Evolutionary conservation across 2,329 filamentous ascomycete species (phyloP).

Genomic region (Microdochium paspali): DNA sequence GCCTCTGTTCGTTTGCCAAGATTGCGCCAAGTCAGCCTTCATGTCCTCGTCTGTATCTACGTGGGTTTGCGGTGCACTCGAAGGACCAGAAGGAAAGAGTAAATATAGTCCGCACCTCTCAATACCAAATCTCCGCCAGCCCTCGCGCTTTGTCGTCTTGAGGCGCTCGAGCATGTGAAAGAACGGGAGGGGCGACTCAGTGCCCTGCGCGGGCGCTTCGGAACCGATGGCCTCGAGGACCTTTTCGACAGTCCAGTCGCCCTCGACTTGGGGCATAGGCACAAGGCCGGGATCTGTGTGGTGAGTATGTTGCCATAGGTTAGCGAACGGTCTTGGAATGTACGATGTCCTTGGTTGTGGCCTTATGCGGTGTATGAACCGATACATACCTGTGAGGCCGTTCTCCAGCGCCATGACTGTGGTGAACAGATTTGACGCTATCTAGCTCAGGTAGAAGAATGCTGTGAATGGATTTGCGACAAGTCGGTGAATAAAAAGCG

Average conservation of each 20-base stretch:
- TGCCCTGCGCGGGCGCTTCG: constrained; percentile 47
- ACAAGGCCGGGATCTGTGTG: constrained; percentile 24
- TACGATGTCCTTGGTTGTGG: neutral
- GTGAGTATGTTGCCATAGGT: neutral
- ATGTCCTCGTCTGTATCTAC: no score
- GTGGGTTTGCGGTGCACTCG: no score
- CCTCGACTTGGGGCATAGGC: constrained; percentile 28
- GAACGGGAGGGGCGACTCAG: constrained; percentile 74
- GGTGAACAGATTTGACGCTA: neutral
- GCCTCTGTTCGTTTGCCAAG: no score
- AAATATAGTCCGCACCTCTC: constrained; percentile 27
- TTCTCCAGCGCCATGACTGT: neutral
- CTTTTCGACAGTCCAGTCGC: constrained; percentile 45
- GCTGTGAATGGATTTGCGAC: neutral
- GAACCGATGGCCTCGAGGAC: constrained; percentile 56
- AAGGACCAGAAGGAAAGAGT: neutral
- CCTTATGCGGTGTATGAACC: neutral
- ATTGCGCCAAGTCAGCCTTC: no score
- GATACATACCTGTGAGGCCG: neutral
- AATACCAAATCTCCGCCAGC: constrained; percentile 87
- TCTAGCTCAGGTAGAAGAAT: neutral
- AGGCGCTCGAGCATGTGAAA: constrained; percentile 90
- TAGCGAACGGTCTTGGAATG: neutral
- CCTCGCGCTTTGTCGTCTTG: constrained; percentile 94
- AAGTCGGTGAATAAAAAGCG: neutral